A percentile compares a stretch with the other conserved stretches of the same genome.
phyloP scores from a whole-genome alignment of 2,329 filamentous ascomycete species.

The Xylariaceae sp. region DNA sequence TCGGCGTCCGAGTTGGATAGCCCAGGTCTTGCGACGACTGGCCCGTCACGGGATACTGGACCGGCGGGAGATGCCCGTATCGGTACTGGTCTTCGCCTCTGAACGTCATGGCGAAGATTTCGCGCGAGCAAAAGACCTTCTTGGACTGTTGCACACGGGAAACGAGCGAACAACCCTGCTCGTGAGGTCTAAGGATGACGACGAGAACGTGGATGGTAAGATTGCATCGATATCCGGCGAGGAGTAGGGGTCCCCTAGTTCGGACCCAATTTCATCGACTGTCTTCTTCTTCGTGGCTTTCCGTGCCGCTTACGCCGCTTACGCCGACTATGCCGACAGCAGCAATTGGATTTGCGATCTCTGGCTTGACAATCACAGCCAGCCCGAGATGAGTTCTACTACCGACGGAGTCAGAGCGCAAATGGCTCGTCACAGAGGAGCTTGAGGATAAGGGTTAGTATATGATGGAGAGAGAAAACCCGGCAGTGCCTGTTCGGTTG shows the following conservation, averaged over 20 bases:
- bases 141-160: not conserved
- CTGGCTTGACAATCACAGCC: not conserved
- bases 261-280: constrained; percentile 16
- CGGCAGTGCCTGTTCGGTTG: constrained; percentile 3
- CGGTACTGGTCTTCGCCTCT: constrained; percentile 57
- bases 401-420: not conserved
- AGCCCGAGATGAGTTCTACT: not conserved
- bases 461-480: constrained; percentile 1
- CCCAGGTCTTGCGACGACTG: constrained; percentile 36
- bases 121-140: not conserved
- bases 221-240: constrained; percentile 23
- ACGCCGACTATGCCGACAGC: constrained; percentile 10
- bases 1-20: constrained; percentile 52
- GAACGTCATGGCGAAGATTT: constrained; percentile 51
- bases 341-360: not conserved
- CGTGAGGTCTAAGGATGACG: not conserved
- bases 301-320: constrained; percentile 14
- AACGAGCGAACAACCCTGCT: constrained; percentile 1
- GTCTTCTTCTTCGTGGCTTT: not conserved
- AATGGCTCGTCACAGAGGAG: constrained; percentile 5
- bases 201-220: constrained; percentile 9
- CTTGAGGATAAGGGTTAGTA: not conserved
- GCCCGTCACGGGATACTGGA: constrained; percentile 54
- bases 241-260: constrained; percentile 13
- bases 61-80: constrained; percentile 62